A percentile compares a stretch with the other conserved stretches of the same genome.
Conservation (phyloP, 371 early-diverging fungal genomes). For the Mortierella sp. region DNA sequence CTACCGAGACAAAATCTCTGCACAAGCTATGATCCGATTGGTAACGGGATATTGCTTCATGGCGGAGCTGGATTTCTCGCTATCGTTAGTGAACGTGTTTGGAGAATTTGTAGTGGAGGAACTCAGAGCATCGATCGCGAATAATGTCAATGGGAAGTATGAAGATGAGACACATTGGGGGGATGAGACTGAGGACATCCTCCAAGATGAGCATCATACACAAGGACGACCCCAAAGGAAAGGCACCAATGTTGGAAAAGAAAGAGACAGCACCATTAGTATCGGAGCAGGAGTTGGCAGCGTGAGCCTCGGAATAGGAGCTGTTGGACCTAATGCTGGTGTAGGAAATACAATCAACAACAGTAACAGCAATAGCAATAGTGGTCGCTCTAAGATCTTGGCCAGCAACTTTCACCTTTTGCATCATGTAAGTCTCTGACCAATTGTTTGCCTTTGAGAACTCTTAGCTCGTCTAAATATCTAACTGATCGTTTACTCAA, state of each 20-base stretch:
- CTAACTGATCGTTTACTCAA: neutral
- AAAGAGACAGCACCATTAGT: neutral
- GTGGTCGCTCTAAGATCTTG: conserved; percentile 41
- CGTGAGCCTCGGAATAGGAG: conserved; percentile 12
- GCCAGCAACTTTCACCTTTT: conserved; percentile 47
- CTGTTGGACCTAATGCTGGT: conserved; percentile 12
- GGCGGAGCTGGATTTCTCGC: conserved; percentile 46
- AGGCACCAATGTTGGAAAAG: neutral
- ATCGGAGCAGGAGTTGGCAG: neutral
- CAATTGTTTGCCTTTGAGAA: neutral
- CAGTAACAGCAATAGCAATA: neutral
- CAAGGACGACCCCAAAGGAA: neutral
- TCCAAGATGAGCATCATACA: neutral
- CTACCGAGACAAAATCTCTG: conserved; percentile 45
- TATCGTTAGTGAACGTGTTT: conserved; percentile 42
- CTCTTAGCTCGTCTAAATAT: too few relatives aligned
- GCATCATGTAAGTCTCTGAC: conserved; percentile 45
- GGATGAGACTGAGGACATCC: conserved; percentile 7
- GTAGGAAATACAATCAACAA: conserved; percentile 1
- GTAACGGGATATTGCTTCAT: conserved; percentile 44
- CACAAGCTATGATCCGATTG: conserved; percentile 41
- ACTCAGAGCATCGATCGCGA: conserved; percentile 35
- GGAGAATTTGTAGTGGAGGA: conserved; percentile 55
- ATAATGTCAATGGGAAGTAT: conserved; percentile 15
- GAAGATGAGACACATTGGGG: conserved; percentile 5